These are phyloP conservation scores for Xylariaceae sp. DNA, from an alignment of 2,329 filamentous ascomycete species.

Conservation along the genomic window DNA sequence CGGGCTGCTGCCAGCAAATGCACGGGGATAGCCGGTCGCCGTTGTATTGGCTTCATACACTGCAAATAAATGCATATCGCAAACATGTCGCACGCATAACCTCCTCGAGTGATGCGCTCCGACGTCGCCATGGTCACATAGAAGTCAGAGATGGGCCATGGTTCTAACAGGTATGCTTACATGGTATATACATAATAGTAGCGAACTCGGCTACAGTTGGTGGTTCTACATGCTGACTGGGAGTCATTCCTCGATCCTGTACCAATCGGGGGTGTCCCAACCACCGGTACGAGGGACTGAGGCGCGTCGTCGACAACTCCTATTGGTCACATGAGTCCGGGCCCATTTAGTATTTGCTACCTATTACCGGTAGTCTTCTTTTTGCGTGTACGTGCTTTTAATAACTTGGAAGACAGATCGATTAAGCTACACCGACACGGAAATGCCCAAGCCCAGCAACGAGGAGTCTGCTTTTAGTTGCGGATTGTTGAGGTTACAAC, in stretches of 20 bases:
- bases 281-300: constrained; percentile 1
- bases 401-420: background rate
- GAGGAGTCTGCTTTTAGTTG: too few relatives aligned
- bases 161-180: background rate
- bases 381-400: background rate
- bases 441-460: too few relatives aligned
- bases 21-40: constrained; percentile 10
- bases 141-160: background rate
- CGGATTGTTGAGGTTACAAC: too few relatives aligned
- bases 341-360: background rate
- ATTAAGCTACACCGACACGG: background rate
- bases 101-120: background rate
- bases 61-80: background rate
- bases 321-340: constrained; percentile 1
- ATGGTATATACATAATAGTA: too few relatives aligned
- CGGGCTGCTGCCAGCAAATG: constrained; percentile 9
- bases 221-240: background rate
- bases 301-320: constrained; percentile 3
- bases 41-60: constrained; percentile 7
- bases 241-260: background rate
- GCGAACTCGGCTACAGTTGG: constrained; percentile 12
- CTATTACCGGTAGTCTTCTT: constrained; percentile 11
- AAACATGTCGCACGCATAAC: background rate
- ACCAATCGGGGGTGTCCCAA: constrained; percentile 15
- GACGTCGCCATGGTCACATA: background rate